phyloP scores from a whole-genome alignment of 306 rosid genomes.

The peach (Prunus persica) region Prunus_persica_NCBIv2 NC_034015.1:21591501-21592000 shows the following conservation, averaged over 20 bases:
- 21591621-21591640: no score
- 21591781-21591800: not conserved
- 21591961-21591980: constrained; percentile 33
- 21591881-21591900: constrained; percentile 39
- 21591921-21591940: constrained; percentile 21
- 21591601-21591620: no score
- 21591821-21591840: constrained; percentile 50
- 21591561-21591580: no score
- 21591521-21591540: no score
- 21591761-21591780: not conserved
- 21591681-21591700: not conserved
- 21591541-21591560: no score
- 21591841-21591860: constrained; percentile 19
- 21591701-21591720: not conserved
- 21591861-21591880: constrained; percentile 35
- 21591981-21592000: constrained; percentile 25
- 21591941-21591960: constrained; percentile 24
- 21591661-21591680: no score
- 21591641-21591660: no score
- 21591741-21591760: not conserved
- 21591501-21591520: no score
- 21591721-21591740: constrained; percentile 15
- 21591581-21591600: no score
- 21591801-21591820: constrained; percentile 25
- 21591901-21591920: constrained; percentile 38